phyloP scores from a whole-genome alignment of 495 filamentous ascomycete species.

The Penicillium taxi region DNA sequence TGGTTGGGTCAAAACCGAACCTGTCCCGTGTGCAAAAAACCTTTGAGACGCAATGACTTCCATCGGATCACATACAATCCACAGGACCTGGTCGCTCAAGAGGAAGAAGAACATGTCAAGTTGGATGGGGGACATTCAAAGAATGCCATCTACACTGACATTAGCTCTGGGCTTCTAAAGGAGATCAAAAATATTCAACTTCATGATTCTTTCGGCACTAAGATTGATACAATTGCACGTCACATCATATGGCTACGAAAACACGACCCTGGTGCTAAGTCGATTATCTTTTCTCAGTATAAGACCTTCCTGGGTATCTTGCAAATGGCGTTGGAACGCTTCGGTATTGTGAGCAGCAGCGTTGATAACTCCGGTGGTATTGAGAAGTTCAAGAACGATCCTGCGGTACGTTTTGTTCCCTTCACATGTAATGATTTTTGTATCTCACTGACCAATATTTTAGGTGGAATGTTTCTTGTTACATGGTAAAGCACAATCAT shows the following conservation, averaged over 20 bases:
- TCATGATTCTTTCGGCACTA: constrained; percentile 69
- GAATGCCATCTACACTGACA: constrained; percentile 66
- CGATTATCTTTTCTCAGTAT: constrained; percentile 86
- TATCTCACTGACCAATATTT: neutral
- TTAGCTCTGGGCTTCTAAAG: constrained; percentile 58
- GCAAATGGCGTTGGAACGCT: constrained; percentile 52
- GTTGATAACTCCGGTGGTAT: constrained; percentile 59
- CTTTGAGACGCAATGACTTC: constrained; percentile 53
- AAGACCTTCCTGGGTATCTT: constrained; percentile 73
- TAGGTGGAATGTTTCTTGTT: constrained; percentile 77
- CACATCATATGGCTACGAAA: constrained; percentile 80
- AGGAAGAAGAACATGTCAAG: constrained; percentile 44
- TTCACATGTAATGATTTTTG: neutral
- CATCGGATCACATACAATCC: constrained; percentile 81
- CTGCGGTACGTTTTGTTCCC: constrained; percentile 35
- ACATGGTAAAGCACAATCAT: constrained; percentile 79
- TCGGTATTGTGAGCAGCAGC: constrained; percentile 62
- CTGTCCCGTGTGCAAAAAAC: constrained; percentile 72
- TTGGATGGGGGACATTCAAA: constrained; percentile 23
- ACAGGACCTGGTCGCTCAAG: constrained; percentile 57
- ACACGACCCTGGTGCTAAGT: constrained; percentile 80
- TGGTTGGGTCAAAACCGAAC: constrained; percentile 63
- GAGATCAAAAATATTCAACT: constrained; percentile 82
- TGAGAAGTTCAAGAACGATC: constrained; percentile 65
- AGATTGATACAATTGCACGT: constrained; percentile 73